Percentiles rank a stretch among this genome's conserved stretches.
phyloP scores from a whole-genome alignment of 257 asterid genomes.

The Ilex asprella region DNA sequence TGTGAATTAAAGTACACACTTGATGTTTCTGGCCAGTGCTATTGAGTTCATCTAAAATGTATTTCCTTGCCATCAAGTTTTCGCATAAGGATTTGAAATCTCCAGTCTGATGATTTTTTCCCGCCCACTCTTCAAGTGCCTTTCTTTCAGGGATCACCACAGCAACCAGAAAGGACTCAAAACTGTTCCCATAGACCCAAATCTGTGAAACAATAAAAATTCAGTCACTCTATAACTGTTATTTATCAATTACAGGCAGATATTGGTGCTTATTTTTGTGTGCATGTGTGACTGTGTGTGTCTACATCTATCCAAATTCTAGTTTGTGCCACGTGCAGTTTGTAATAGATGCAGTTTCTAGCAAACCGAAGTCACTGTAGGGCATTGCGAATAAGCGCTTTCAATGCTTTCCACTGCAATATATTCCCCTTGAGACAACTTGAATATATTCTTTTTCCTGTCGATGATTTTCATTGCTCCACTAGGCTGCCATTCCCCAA shows the following conservation, averaged over 20 bases:
- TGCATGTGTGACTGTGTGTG: too few relatives aligned
- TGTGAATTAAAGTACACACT: conserved; percentile 23
- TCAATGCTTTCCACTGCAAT: conserved; percentile 84
- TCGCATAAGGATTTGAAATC: conserved; percentile 56
- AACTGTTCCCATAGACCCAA: conserved; percentile 91
- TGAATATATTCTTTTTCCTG: conserved; percentile 88
- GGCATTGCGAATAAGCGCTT: conserved; percentile 64
- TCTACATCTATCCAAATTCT: too few relatives aligned
- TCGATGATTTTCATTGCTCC: conserved; percentile 90
- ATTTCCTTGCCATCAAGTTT: conserved; percentile 47
- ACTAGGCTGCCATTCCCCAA: conserved; percentile 82
- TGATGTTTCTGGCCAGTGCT: conserved; percentile 53
- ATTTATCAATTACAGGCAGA: too few relatives aligned
- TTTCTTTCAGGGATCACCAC: conserved; percentile 82
- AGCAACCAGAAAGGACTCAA: conserved; percentile 83
- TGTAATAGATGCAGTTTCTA: too few relatives aligned
- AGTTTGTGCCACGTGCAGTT: too few relatives aligned
- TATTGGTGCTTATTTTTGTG: too few relatives aligned
- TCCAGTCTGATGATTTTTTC: conserved; percentile 41
- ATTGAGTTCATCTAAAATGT: conserved; percentile 73
- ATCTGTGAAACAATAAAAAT: conserved; percentile 31
- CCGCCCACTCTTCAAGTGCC: conserved; percentile 79
- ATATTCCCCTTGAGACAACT: conserved; percentile 96
- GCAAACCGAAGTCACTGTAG: conserved; percentile 68
- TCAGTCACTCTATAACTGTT: too few relatives aligned